Evolutionary conservation across 2,329 filamentous ascomycete genomes (phyloP), one percentile per base, ranked within the genome.

Genomic region (Aspergillus pseudotamarii): DNA sequence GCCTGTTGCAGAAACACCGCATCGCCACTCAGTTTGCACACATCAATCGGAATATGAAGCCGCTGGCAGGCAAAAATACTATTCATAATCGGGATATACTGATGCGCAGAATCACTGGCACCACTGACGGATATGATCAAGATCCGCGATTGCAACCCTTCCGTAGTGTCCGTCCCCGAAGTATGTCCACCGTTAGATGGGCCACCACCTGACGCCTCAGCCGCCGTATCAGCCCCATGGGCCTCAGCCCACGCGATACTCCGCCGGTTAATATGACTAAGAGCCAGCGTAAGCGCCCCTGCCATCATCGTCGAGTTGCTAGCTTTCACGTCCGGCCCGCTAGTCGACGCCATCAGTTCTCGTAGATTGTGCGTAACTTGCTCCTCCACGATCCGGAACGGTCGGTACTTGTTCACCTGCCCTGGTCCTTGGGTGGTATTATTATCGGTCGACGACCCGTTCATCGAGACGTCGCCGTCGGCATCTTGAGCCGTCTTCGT

Each of bases 11-110:
- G 83, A 77, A 99, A 96, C 12, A 96, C 94, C 0, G 94, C 92
- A 69, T 93, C 88, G 26, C 92, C 93, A 48, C 90, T 88, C 14
- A 99, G 84, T 68, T 96, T 91, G 64, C 96, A 86, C 38, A 97
- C 94, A 77, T 99, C 95, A 72, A 99, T 93, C 28, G 94, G 92
- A 67, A 99, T 93, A 70, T 88, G 88, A 60, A 93, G 86, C 67
- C 94, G 89, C 73, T 96, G 92, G 63, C 94, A 95, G 2, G 95
- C 95, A 79, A 99, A 99, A 65, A 98, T 96, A 71, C 91, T 88
- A 80, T 99, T 99, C 95, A 99, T 99, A 69, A 96, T 95, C 0
- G 94, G 91, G 61, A 99, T 99, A 81, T 99, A 99, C 78, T 98
- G 89, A 65, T 87, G 91, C 6, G 93, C 89, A 0, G 96, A 87